Evolutionary conservation across 2,329 filamentous ascomycete genomes (phyloP), one percentile per base, ranked within the genome.

Genomic region (Alternaria alternata): DNA sequence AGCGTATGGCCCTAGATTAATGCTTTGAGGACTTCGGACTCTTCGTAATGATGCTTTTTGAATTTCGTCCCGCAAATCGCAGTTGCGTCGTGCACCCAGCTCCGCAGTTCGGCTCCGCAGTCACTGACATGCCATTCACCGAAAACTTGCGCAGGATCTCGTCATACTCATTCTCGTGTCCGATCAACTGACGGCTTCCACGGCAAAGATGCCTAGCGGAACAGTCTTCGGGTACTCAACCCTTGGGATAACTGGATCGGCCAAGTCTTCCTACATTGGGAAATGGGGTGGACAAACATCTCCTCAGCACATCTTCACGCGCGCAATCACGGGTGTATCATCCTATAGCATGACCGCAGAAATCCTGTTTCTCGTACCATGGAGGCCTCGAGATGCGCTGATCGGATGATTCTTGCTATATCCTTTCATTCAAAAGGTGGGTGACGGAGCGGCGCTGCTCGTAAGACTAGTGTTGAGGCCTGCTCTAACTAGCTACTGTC

Each of bases 161-260:
- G 63, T 65, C 59, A 65, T 62, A 62, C 62, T 55, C 59, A 20
- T 66, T 42, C 54, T 61, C 57, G 59, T 63, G 47, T 39, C 59
- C 55, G 49, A 61, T 61, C 43, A 39, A 65, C n/a, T 44, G 46
- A 43, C 48, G 38, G 53, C 48, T 52, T 51, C 48, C n/a, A 48
- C 53, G 42, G 44, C 57, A 54, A 53, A 26, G 30, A 20, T 22
- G 53, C 51, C 42, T n/a, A 53, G 46, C 32, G 41, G 20, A 36
- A 39, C 57, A 54, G 47, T 22, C 5, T n/a, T 48, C 44, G 43
- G 55, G 32, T 47, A 41, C 34, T 43, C 32, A 55, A 39, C 44
- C 24, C 44, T 24, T 18, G 22, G 41, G n/a, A 39, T 48, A 20
- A 42, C 32, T 41, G 38, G 38, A 51, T 54, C 47, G 41, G 38